Conservation (phyloP, 352 stramenopile genomes). For the Pythium brassicae region DNA sequence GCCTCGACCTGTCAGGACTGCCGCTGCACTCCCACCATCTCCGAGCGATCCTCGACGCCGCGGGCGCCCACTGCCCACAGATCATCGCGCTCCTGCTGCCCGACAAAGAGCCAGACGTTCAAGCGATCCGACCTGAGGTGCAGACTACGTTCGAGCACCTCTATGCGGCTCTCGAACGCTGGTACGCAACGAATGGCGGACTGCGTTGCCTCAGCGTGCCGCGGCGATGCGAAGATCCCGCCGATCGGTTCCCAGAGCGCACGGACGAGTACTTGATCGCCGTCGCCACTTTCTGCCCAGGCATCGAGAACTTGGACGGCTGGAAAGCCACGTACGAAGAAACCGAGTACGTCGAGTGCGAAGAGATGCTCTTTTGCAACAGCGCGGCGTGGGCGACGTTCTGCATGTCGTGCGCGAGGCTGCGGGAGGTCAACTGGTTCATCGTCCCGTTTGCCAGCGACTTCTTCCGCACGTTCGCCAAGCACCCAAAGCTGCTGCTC, state of each 20-base stretch:
- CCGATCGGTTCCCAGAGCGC: not conserved
- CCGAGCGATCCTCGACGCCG: constrained; percentile 1
- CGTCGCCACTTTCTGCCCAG: constrained; percentile 8
- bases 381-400: constrained; percentile 6
- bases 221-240: constrained; percentile 9
- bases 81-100: constrained; percentile 7
- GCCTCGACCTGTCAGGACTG: constrained; percentile 8
- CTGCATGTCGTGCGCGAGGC: constrained; percentile 6
- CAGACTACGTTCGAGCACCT: constrained; percentile 5
- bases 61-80: constrained; percentile 1
- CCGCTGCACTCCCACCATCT: constrained; percentile 11
- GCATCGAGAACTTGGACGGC: constrained; percentile 13
- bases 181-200: constrained; percentile 6
- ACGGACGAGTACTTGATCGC: constrained; percentile 8
- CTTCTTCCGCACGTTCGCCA: constrained; percentile 9
- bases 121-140: not conserved
- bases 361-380: constrained; percentile 17
- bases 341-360: constrained; percentile 9
- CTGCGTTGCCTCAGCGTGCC: constrained; percentile 12
- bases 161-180: constrained; percentile 9
- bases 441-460: constrained; percentile 10
- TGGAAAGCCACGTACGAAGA: constrained; percentile 15
- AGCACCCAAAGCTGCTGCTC: constrained; percentile 5
- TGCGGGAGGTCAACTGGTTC: constrained; percentile 17
- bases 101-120: not conserved